Evolutionary conservation across 805 yeast species (phyloP).

Genomic region (Starmerella apicola): DNA sequence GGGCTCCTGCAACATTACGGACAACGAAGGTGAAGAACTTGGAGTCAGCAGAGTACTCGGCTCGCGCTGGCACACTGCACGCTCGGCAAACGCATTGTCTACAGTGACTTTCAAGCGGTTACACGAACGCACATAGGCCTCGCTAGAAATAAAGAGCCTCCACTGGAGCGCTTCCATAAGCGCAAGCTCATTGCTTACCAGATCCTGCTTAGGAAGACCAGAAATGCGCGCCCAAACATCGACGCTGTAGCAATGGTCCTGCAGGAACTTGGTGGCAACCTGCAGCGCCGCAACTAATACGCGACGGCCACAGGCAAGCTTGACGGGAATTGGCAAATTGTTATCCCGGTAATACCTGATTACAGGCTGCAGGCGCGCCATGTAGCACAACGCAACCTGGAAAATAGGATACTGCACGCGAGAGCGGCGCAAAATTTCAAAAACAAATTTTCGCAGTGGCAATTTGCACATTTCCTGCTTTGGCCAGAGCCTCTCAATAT

Average conservation of each 20-base stretch:
- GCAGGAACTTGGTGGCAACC: constrained; percentile 58
- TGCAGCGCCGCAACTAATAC: constrained; percentile 57
- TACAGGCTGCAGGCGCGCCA: constrained; percentile 36
- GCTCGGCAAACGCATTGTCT: constrained; percentile 4
- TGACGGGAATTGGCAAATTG: constrained; percentile 4
- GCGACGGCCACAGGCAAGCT: constrained; percentile 45
- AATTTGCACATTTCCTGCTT: constrained; percentile 15
- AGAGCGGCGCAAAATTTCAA: constrained; percentile 35
- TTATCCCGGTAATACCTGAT: constrained; percentile 2
- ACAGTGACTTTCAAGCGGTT: constrained; percentile 9
- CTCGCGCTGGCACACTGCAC: neutral
- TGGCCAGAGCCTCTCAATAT: constrained; percentile 17
- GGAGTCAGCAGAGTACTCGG: neutral
- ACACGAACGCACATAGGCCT: constrained; percentile 15
- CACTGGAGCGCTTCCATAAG: constrained; percentile 46
- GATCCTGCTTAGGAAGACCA: constrained; percentile 43
- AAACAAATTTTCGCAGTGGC: constrained; percentile 29
- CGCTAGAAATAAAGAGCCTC: constrained; percentile 39
- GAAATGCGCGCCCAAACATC: constrained; percentile 64
- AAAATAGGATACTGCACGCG: constrained; percentile 49
- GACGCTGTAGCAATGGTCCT: constrained; percentile 58
- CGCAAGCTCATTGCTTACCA: constrained; percentile 41
- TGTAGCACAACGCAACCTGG: constrained; percentile 54
- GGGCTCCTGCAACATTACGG: neutral
- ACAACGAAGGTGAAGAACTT: neutral